Evolutionary conservation across 2,329 filamentous ascomycete species (phyloP), one percentile per base, ranked within the genome.

Genomic region (Aspergillus thermomutatus): DNA sequence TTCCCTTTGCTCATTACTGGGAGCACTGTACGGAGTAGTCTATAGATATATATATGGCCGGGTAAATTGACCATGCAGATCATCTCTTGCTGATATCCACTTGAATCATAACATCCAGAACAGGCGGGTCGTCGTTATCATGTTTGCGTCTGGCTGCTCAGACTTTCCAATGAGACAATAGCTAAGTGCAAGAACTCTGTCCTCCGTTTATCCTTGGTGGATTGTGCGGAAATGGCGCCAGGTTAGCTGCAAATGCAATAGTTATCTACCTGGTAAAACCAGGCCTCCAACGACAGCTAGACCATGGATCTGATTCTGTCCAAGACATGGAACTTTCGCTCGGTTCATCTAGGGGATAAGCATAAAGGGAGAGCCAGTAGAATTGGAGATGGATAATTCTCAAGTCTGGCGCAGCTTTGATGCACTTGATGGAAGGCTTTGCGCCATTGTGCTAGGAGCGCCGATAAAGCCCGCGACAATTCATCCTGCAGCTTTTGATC

Each of bases 301-400:
- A 34, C 28, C 47, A 10, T 31, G 47, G 19, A 17, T 46, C 21
- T 14, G 10, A 26, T 3, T 25, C 43, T 14, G 8, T n/a, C 17
- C 4, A 41, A 52, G 26, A 48, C 53, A 41, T 45, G 56, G 58
- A 56, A 53, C 56, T 52, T 52, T 23, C 49, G 45, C 43, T 52
- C 51, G 57, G 56, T 27, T 50, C 48, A 14, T 17, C 31, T 3
- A 17, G 46, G 46, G 60, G 62, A 66, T 65, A 66, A 66, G 62
- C 62, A 64, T 66, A 66, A 65, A 57, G 50, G 58, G 62, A 65
- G 61, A 61, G 62, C 60, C 59, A 58, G 55, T 14, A 25, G 23
- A 14, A 37, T 7, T 17, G 31, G 31, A 5, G 14, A 14, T 17
- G 3, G 31, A 14, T 11, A 31, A 31, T 31, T 31, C n/a, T n/a